Conservation (phyloP, 2,329 filamentous ascomycete genomes). For the Phyllosticta capitalensis region DNA sequence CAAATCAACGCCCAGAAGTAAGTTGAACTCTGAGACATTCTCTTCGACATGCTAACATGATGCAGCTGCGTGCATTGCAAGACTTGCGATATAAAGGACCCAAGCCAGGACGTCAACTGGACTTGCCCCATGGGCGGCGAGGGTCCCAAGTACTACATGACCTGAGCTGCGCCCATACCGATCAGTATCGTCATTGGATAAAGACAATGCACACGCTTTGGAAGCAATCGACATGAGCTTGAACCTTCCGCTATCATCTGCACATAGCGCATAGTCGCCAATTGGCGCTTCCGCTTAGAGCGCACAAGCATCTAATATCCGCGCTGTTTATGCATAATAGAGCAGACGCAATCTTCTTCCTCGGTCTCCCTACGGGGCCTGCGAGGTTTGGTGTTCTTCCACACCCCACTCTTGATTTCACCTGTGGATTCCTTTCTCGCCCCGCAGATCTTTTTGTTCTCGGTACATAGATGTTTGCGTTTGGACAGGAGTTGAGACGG, state of each 20-base stretch:
- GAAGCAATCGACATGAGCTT: neutral
- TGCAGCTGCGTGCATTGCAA: conserved; percentile 95
- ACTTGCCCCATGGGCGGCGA: conserved; percentile 85
- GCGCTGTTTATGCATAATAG: neutral
- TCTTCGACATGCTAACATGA: conserved; percentile 14
- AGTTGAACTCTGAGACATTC: conserved; percentile 35
- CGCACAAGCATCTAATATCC: neutral
- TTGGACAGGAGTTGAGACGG: neutral
- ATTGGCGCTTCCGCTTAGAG: neutral
- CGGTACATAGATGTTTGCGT: neutral
- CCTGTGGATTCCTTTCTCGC: neutral
- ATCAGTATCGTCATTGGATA: neutral
- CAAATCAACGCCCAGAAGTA: conserved; percentile 98
- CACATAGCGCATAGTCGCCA: neutral
- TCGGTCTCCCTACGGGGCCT: neutral
- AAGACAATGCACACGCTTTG: neutral
- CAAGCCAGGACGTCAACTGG: conserved; percentile 90
- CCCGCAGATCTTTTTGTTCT: neutral
- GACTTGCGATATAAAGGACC: conserved; percentile 98
- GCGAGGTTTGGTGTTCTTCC: neutral
- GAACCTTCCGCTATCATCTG: neutral
- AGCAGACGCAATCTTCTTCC: neutral
- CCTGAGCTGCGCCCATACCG: conserved; percentile 19
- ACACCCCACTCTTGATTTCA: neutral
- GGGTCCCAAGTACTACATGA: conserved; percentile 57